Base-by-base conservation (phyloP, 441 rosid genomes). In the Pelargonium myrrhifolium region DNA sequence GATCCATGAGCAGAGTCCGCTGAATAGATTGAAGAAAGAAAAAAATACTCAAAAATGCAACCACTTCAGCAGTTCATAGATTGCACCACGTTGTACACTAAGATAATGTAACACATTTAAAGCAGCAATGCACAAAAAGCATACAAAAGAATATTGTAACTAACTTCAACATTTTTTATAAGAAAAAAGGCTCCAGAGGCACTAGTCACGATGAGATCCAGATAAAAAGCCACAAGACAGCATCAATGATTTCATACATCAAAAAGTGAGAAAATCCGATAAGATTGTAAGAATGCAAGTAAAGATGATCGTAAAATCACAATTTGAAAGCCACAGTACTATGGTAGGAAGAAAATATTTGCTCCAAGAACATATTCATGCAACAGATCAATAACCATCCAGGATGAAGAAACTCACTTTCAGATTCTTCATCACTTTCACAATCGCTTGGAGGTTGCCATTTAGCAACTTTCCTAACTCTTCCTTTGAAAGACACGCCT, bases 381-480 rank as follows among this genome's bases (percentile, higher is more conserved):
- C 43, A 78, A 24, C 37, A 68, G 14, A 65, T 62, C 8, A 9
- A 66, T 20, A 51, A 73, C 28, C 14, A 64, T 71, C 72, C 70
- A 68, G 37, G 63, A 47, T 66, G 65, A 65, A 72, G 68, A 74
- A 79, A 81, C 90, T 84, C 75, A 90, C 99, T 77, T 73, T 86
- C 97, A 74, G 89, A 87, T 73, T 85, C 93, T 77, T 86, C 91
- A 69, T 92, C 90, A 66, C 92, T 92, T 80, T 92, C 99, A 75
- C 67, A 86, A 73, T 95, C 98, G 71, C 92, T 90, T 63, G 86
- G 83, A 69, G 98, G 95, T 73, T 87, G 84, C 96, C 92, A 82
- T 74, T 84, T 92, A 56, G 99, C 95, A 80, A 75, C 85, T 87
- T 95, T 95, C 82, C 99, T 86, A 42, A 95, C 95, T 79, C 99